These are phyloP conservation scores for Gnomoniopsis smithogilvyi DNA, from an alignment of 2,329 filamentous ascomycete genomes.

Conservation along the genomic window DNA sequence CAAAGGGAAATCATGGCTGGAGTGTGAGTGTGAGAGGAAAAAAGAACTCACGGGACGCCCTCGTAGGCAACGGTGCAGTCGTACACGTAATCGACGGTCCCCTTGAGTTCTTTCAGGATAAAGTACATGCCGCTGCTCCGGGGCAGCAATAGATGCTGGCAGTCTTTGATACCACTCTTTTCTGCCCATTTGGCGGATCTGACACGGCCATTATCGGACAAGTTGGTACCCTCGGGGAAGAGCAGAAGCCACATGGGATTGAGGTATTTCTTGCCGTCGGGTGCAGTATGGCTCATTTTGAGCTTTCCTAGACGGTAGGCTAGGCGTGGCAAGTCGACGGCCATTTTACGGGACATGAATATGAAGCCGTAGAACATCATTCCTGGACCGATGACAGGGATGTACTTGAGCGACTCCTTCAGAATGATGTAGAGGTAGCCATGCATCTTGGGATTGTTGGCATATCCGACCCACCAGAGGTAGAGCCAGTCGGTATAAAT, in stretches of 20 bases:
- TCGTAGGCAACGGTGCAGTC: slow-evolving; percentile 96
- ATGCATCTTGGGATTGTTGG: slow-evolving; percentile 70
- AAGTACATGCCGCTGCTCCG: slow-evolving; percentile 79
- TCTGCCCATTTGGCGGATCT: slow-evolving; percentile 74
- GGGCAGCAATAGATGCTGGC: slow-evolving; percentile 72
- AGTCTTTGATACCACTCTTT: slow-evolving; percentile 70
- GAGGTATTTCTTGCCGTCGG: slow-evolving; percentile 51
- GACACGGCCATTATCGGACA: slow-evolving; percentile 65
- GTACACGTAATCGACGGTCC: slow-evolving; percentile 77
- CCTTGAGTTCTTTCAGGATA: slow-evolving; percentile 71
- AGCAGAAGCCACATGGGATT: slow-evolving; percentile 89
- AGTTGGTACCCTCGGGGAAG: slow-evolving; percentile 85
- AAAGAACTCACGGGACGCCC: slow-evolving; percentile 70
- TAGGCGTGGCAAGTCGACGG: slow-evolving; percentile 72
- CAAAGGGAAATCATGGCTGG: neutral
- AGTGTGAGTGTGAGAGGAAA: neutral
- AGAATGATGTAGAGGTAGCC: slow-evolving; percentile 88
- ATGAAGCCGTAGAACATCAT: slow-evolving; percentile 89
- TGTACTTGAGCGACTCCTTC: slow-evolving; percentile 79
- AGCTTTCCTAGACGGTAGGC: slow-evolving; percentile 71
- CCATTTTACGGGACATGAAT: slow-evolving; percentile 88
- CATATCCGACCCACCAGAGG: slow-evolving; percentile 92
- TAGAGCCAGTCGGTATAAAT: slow-evolving; percentile 93
- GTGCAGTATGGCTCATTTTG: slow-evolving; percentile 52
- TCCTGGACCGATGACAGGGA: slow-evolving; percentile 75